Conservation (phyloP, 192 early-diverging fungal species). For the Funneliformis mosseae region DNA sequence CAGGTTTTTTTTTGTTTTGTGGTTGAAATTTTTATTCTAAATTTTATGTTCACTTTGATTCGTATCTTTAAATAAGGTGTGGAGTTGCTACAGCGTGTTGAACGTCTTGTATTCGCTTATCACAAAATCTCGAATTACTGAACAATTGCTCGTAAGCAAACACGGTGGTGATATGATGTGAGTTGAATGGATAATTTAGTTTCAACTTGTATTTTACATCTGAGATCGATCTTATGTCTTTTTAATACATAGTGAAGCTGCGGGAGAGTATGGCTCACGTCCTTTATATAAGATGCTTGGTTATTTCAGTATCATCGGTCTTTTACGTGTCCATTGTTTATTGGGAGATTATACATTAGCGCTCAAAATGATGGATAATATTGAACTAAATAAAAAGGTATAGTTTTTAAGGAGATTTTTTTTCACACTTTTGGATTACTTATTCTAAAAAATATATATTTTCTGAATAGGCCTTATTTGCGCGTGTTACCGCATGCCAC, state of each 20-base stretch:
- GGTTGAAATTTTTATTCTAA: no score
- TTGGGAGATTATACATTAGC: conserved; percentile 95
- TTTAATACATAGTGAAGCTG: conserved; percentile 63
- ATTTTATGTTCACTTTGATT: no score
- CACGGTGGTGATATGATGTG: conserved; percentile 84
- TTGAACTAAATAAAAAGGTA: conserved; percentile 87
- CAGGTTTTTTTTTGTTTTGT: no score
- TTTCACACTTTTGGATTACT: no score
- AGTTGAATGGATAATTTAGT: conserved; percentile 25
- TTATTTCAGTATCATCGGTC: conserved; percentile 92
- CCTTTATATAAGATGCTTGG: conserved; percentile 97
- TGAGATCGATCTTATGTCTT: background rate
- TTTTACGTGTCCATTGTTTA: conserved; percentile 93
- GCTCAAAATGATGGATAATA: conserved; percentile 94
- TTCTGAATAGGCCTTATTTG: conserved; percentile 74
- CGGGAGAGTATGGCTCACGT: conserved; percentile 85
- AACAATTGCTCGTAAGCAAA: conserved; percentile 88
- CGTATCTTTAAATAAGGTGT: no score
- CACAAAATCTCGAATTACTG: conserved; percentile 92
- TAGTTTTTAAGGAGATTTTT: background rate
- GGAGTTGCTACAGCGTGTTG: conserved; percentile 95
- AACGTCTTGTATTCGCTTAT: conserved; percentile 96
- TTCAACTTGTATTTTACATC: background rate
- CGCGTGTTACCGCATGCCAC: conserved; percentile 95
- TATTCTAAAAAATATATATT: no score